These are phyloP conservation scores for Luffa aegyptiaca DNA, from an alignment of 306 rosid genomes.

Conservation along the genomic window DNA sequence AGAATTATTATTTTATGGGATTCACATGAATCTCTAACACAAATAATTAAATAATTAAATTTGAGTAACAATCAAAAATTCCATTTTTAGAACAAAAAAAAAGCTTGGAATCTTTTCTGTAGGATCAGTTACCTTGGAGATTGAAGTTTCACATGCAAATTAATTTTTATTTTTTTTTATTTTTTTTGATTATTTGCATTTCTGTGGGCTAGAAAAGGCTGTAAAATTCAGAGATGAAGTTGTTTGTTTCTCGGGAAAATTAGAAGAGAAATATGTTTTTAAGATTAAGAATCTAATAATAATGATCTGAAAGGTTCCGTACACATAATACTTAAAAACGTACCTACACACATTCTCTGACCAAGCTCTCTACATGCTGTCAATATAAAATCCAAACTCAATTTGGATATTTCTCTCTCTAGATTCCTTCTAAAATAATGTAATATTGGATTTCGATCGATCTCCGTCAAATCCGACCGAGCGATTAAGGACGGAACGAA, in stretches of 20 bases:
- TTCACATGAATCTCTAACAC: background rate
- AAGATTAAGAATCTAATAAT: constrained; percentile 1
- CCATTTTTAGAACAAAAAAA: background rate
- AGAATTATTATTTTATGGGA: too few relatives aligned
- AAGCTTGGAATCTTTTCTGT: background rate
- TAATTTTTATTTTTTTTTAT: too few relatives aligned
- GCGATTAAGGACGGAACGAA: too few relatives aligned
- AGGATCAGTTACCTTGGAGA: background rate
- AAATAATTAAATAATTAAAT: background rate
- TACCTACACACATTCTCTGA: constrained; percentile 3
- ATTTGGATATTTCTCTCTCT: background rate
- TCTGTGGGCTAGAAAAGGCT: background rate
- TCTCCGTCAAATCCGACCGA: too few relatives aligned
- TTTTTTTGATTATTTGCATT: background rate
- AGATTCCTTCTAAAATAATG: background rate
- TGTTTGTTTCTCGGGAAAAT: background rate
- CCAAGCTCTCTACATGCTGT: background rate
- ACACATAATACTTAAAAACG: background rate
- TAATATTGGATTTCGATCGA: background rate
- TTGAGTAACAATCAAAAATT: background rate
- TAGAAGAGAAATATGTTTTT: background rate
- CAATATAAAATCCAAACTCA: background rate
- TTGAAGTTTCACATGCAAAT: background rate
- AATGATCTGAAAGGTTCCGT: background rate
- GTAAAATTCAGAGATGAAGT: background rate